Percentiles rank a stretch among this genome's conserved stretches.
Conservation (phyloP, 495 filamentous ascomycete species). For the Cercophora scortea region DNA sequence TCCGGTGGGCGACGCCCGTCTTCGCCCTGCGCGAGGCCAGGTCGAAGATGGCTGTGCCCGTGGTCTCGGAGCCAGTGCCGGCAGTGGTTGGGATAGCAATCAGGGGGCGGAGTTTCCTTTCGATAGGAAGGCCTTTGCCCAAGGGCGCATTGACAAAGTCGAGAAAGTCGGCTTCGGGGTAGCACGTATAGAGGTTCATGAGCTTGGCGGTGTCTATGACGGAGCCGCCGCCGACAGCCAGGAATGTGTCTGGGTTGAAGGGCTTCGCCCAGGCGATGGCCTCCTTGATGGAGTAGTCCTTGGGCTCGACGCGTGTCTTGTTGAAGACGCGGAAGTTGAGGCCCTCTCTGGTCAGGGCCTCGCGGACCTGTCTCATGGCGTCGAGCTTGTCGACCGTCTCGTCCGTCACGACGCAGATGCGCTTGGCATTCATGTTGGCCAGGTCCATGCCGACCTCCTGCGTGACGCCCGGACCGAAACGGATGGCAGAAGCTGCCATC, state of each 20-base stretch:
- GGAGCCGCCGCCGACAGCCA: constrained; percentile 82
- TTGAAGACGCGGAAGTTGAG: constrained; percentile 76
- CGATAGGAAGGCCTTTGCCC: constrained; percentile 78
- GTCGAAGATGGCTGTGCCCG: constrained; percentile 96
- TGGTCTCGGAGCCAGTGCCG: constrained; percentile 92
- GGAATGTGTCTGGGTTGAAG: constrained; percentile 75
- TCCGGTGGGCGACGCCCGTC: constrained; percentile 90
- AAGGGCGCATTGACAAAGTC: constrained; percentile 97
- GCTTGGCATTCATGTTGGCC: constrained; percentile 76
- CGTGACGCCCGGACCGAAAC: constrained; percentile 89
- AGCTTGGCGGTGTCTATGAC: constrained; percentile 98
- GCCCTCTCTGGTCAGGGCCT: constrained; percentile 67
- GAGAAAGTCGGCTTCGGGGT: constrained; percentile 81
- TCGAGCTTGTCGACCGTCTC: constrained; percentile 65
- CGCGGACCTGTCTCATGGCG: constrained; percentile 77
- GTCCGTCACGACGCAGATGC: constrained; percentile 89
- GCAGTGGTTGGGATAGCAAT: constrained; percentile 94
- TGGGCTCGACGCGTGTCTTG: constrained; percentile 75
- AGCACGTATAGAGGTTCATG: constrained; percentile 91
- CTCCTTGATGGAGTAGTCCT: constrained; percentile 82
- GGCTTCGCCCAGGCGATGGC: constrained; percentile 79
- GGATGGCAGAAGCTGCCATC: constrained; percentile 90
- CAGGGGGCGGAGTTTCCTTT: constrained; percentile 68
- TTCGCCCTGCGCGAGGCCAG: constrained; percentile 81
- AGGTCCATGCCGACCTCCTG: constrained; percentile 99